phyloP scores from a whole-genome alignment of 495 filamentous ascomycete species.

The Xylaria nigripes region DNA sequence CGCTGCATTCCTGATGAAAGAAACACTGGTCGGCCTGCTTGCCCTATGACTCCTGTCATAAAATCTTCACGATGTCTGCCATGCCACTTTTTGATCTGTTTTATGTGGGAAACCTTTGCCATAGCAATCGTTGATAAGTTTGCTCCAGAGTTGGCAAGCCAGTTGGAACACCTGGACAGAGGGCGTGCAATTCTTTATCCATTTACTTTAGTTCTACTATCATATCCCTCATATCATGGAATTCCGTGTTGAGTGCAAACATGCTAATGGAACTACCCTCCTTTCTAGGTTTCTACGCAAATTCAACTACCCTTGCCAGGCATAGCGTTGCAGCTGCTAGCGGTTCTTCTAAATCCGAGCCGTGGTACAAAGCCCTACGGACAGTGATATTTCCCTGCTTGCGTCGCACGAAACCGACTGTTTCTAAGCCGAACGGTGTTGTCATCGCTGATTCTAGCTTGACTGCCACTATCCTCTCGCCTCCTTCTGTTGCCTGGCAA shows the following conservation, averaged over 20 bases:
- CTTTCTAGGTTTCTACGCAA: conserved; percentile 21
- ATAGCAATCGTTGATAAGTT: background rate
- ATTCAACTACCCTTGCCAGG: conserved; percentile 13
- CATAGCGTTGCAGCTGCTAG: conserved; percentile 10
- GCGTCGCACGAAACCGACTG: conserved; percentile 14
- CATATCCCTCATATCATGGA: conserved; percentile 18
- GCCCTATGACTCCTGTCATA: conserved; percentile 6
- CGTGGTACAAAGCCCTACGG: conserved; percentile 18
- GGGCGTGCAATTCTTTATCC: background rate
- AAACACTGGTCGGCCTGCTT: conserved; percentile 13
- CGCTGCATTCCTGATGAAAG: conserved; percentile 23
- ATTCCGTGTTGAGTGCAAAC: conserved; percentile 16
- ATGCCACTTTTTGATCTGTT: background rate
- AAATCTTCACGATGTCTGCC: conserved; percentile 10
- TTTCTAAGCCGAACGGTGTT: conserved; percentile 17
- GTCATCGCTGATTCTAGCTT: conserved; percentile 13
- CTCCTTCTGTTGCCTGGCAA: conserved; percentile 19
- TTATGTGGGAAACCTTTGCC: background rate
- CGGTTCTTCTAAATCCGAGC: conserved; percentile 7
- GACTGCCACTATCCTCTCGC: conserved; percentile 10
- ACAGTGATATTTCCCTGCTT: conserved; percentile 25
- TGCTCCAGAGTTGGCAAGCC: background rate
- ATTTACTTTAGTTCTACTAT: background rate
- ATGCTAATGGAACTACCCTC: conserved; percentile 23
- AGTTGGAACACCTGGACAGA: background rate